These are phyloP conservation scores for Fusarium sp. DNA, from an alignment of 2,329 filamentous ascomycete species.

Conservation along the genomic window DNA sequence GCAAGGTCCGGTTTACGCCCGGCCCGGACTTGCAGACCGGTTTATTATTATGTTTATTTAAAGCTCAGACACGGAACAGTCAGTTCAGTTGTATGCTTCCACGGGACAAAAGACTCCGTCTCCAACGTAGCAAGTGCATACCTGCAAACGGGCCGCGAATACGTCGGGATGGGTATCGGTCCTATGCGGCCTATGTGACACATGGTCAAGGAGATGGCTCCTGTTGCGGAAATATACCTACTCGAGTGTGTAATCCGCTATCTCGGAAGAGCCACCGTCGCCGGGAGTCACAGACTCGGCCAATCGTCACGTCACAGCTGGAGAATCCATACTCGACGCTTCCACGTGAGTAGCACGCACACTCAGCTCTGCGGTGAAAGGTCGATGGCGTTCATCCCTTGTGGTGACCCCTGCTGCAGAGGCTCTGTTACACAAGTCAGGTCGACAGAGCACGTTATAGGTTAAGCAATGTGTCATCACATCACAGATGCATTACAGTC, in stretches of 20 bases:
- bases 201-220: slow-evolving; percentile 28
- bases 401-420: slow-evolving; percentile 27
- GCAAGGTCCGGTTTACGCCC: slow-evolving; percentile 7
- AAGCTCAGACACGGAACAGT: no score
- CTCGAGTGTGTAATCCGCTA: slow-evolving; percentile 28
- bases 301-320: slow-evolving; percentile 24
- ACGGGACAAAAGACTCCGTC: slow-evolving; percentile 4
- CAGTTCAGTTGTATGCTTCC: no score
- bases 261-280: slow-evolving; percentile 11
- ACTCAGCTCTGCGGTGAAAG: slow-evolving; percentile 37
- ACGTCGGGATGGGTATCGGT: slow-evolving; percentile 25
- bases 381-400: slow-evolving; percentile 41
- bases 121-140: not conserved
- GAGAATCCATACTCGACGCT: slow-evolving; percentile 31
- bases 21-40: no score
- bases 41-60: no score
- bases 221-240: slow-evolving; percentile 33
- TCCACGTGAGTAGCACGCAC: slow-evolving; percentile 39
- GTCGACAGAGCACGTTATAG: slow-evolving; percentile 6
- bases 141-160: not conserved
- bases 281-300: slow-evolving; percentile 15
- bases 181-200: slow-evolving; percentile 33
- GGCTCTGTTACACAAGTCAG: slow-evolving; percentile 27
- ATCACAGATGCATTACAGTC: slow-evolving; percentile 4
- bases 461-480: slow-evolving; percentile 1